Conservation (phyloP, 768 basidiomycete species). For the Phlebiopsis gigantea region DNA sequence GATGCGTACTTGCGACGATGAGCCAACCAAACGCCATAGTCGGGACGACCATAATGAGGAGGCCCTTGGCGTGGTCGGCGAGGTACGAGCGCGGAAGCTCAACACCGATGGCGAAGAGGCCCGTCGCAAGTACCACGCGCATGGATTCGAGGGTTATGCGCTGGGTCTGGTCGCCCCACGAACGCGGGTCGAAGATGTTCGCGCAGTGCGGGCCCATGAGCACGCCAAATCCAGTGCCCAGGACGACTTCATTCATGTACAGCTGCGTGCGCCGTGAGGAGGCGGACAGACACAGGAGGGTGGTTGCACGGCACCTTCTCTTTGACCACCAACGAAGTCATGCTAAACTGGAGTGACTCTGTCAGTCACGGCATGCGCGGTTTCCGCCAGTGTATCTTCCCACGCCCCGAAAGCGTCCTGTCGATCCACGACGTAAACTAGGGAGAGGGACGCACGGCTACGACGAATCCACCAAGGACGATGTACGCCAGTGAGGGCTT, state of each 20-base stretch:
- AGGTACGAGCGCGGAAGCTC: constrained; percentile 88
- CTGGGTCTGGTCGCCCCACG: constrained; percentile 52
- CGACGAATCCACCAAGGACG: constrained; percentile 53
- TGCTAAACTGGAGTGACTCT: constrained; percentile 56
- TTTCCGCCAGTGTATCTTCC: background rate
- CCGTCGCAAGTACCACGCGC: constrained; percentile 83
- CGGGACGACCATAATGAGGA: constrained; percentile 67
- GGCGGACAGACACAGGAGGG: background rate
- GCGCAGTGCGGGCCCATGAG: constrained; percentile 70
- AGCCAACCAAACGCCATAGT: constrained; percentile 88
- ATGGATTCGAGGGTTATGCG: constrained; percentile 82
- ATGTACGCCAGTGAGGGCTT: constrained; percentile 53
- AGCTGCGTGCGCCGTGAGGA: constrained; percentile 34
- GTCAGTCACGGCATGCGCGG: background rate
- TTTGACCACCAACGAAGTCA: constrained; percentile 77
- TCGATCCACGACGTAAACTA: background rate
- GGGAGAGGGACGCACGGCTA: constrained; percentile 31
- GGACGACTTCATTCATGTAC: constrained; percentile 90
- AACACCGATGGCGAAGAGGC: constrained; percentile 92
- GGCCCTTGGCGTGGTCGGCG: constrained; percentile 66
- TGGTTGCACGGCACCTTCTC: constrained; percentile 51
- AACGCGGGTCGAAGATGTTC: constrained; percentile 68
- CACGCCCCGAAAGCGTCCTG: background rate
- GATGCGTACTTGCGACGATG: constrained; percentile 53
- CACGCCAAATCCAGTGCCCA: constrained; percentile 71